A percentile compares a stretch with the other conserved stretches of the same genome.
Conservation (phyloP, 495 filamentous ascomycete genomes). For the Penicillium arizonense region DNA sequence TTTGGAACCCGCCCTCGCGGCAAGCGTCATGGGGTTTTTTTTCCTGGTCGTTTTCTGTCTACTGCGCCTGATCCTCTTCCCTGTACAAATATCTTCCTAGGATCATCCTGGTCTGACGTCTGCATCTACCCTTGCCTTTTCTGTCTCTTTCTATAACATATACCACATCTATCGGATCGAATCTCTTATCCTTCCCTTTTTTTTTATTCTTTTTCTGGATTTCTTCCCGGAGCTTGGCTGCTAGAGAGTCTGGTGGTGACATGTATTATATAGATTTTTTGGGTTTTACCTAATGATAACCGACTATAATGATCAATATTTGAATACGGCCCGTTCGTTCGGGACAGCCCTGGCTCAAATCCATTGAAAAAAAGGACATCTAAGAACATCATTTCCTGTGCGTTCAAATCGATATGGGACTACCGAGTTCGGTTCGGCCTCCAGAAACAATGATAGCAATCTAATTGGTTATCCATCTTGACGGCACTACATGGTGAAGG, state of each 20-base stretch:
- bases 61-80: neutral
- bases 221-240: neutral
- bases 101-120: neutral
- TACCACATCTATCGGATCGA: conserved; percentile 5
- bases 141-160: neutral
- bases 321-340: neutral
- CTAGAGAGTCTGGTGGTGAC: neutral
- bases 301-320: neutral
- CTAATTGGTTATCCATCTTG: no score
- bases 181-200: neutral
- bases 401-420: no score
- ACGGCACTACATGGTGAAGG: no score
- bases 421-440: no score
- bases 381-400: no score
- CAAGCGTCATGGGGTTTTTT: neutral
- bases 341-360: no score
- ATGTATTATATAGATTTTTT: neutral
- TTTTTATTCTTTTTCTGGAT: neutral
- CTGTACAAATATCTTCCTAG: conserved; percentile 4
- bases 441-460: no score
- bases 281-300: neutral
- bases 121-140: conserved; percentile 1
- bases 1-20: neutral
- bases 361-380: no score
- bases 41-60: neutral